phyloP scores from a whole-genome alignment of 2,329 filamentous ascomycete species.

The Lachnellula subtilissima region DNA sequence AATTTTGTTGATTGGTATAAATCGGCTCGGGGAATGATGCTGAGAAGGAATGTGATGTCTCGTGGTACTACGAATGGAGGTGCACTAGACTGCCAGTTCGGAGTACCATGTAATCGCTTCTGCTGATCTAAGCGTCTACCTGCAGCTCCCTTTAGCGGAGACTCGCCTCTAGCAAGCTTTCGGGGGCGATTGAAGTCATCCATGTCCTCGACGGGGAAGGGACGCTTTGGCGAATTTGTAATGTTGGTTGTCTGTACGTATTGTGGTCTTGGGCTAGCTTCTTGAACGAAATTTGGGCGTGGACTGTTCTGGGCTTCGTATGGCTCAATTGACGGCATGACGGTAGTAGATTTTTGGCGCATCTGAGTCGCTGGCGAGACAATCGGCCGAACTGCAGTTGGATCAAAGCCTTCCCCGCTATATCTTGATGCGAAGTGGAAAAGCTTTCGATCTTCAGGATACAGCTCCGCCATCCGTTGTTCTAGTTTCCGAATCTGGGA shows the following conservation, averaged over 20 bases:
- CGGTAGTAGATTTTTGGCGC: conserved; percentile 50
- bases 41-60: conserved; percentile 54
- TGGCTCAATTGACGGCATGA: conserved; percentile 52
- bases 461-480: conserved; percentile 88
- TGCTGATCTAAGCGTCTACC: conserved; percentile 75
- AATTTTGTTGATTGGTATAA: conserved; percentile 69
- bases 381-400: conserved; percentile 73
- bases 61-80: conserved; percentile 66
- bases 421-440: conserved; percentile 73
- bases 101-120: conserved; percentile 44
- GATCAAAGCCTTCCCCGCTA: conserved; percentile 70
- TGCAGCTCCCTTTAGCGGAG: conserved; percentile 85
- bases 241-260: conserved; percentile 30
- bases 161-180: conserved; percentile 84
- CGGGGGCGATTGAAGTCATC: conserved; percentile 71
- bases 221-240: conserved; percentile 37
- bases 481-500: conserved; percentile 88
- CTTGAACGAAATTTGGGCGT: conserved; percentile 27
- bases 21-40: conserved; percentile 58
- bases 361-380: conserved; percentile 78
- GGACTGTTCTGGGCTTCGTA: conserved; percentile 37
- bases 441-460: conserved; percentile 77
- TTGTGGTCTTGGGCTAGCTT: conserved; percentile 30
- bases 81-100: conserved; percentile 31
- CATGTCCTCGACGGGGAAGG: conserved; percentile 54